These are phyloP conservation scores for Nakazawaea ernobii DNA, from an alignment of 805 yeast genomes.

Conservation along the genomic window DNA sequence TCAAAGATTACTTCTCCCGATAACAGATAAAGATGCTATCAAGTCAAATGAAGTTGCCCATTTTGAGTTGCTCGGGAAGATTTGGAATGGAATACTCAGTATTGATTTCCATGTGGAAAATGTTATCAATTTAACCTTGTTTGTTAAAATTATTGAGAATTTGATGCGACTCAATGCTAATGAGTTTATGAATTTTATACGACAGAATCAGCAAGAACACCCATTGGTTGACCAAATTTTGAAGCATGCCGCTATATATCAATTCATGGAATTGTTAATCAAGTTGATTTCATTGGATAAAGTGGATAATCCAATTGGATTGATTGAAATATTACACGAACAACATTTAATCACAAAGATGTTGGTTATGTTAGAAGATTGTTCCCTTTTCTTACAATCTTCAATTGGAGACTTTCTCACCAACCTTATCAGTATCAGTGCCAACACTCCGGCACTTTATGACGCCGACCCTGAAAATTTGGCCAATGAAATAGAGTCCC, in stretches of 20 bases:
- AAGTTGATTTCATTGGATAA: slow-evolving; percentile 89
- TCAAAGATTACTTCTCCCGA: slow-evolving; percentile 56
- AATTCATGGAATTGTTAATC: slow-evolving; percentile 81
- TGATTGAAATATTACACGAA: slow-evolving; percentile 64
- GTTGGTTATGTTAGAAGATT: slow-evolving; percentile 56
- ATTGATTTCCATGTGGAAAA: not conserved
- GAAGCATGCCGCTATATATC: slow-evolving; percentile 79
- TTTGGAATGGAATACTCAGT: slow-evolving; percentile 6
- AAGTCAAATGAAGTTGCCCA: slow-evolving; percentile 4
- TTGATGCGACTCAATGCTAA: slow-evolving; percentile 76
- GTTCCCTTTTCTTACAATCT: not conserved
- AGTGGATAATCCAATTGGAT: slow-evolving; percentile 81
- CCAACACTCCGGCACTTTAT: slow-evolving; percentile 31
- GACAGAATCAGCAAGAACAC: slow-evolving; percentile 26
- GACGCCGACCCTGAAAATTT: slow-evolving; percentile 11
- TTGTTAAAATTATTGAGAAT: slow-evolving; percentile 83
- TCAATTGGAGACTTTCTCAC: slow-evolving; percentile 68
- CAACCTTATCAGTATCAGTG: slow-evolving; percentile 63
- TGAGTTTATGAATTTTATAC: slow-evolving; percentile 65
- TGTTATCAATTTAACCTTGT: slow-evolving; percentile 19
- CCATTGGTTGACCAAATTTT: slow-evolving; percentile 70
- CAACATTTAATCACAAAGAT: slow-evolving; percentile 64
- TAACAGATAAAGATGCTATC: slow-evolving; percentile 40
- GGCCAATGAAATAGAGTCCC: slow-evolving; percentile 19
- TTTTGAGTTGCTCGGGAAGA: slow-evolving; percentile 2